A percentile compares a stretch with the other conserved stretches of the same genome.
phyloP scores from a whole-genome alignment of 2,329 filamentous ascomycete genomes.

The Hymenoscyphus fructigenus region DNA sequence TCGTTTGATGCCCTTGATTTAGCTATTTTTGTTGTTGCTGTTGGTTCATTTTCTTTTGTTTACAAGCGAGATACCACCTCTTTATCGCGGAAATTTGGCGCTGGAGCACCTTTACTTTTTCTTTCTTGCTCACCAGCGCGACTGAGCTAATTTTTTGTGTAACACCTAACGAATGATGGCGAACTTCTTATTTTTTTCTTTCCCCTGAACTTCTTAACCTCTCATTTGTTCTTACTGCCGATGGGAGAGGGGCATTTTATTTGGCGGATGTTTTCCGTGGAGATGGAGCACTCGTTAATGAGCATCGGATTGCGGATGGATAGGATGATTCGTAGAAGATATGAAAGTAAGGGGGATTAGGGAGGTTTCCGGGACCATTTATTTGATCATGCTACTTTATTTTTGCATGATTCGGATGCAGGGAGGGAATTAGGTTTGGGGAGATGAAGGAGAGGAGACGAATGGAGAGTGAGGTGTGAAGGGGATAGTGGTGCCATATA shows the following conservation, averaged over 20 bases:
- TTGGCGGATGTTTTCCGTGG: background rate
- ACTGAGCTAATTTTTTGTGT: background rate
- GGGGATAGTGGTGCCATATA: background rate
- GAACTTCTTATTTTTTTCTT: background rate
- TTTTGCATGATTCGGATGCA: background rate
- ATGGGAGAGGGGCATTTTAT: background rate
- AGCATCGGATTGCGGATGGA: background rate
- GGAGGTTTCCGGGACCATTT: background rate
- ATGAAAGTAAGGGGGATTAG: background rate
- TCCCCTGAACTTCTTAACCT: background rate
- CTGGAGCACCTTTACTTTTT: background rate
- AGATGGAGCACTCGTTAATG: background rate
- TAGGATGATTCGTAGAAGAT: background rate
- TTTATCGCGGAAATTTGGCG: background rate
- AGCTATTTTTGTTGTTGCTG: background rate
- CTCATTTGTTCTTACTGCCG: background rate
- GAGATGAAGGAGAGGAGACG: background rate
- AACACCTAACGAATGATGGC: background rate
- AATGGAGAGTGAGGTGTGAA: background rate
- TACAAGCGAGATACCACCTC: constrained; percentile 3
- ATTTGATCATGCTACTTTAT: background rate
- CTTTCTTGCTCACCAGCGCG: background rate
- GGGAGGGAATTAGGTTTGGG: background rate
- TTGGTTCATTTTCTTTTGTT: background rate
- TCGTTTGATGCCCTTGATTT: background rate